These are phyloP conservation scores for Fagopyrum esculentum DNA, from an alignment of 148 eudicot genomes.

Conservation along the genomic window DNA sequence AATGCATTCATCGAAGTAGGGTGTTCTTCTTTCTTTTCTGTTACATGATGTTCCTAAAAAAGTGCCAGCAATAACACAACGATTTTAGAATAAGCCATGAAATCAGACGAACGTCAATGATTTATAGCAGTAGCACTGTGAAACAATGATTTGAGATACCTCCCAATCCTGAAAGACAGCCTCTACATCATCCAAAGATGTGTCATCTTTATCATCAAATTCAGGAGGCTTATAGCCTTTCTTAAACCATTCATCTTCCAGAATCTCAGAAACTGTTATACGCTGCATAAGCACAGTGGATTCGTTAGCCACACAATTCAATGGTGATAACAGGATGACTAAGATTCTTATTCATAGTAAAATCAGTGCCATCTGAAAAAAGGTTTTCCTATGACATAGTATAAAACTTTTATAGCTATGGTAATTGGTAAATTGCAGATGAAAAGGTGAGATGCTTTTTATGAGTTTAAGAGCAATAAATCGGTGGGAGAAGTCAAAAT, in stretches of 20 bases:
- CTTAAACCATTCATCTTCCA: constrained; percentile 86
- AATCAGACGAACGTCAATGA: background rate
- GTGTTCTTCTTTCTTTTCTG: constrained; percentile 73
- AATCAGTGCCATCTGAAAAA: background rate
- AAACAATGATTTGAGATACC: constrained; percentile 23
- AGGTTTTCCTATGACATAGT: background rate
- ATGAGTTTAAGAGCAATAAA: background rate
- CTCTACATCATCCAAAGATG: constrained; percentile 88
- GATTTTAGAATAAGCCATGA: background rate
- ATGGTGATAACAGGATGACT: background rate
- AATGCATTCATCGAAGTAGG: constrained; percentile 91
- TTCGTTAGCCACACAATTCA: background rate
- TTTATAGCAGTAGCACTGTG: background rate
- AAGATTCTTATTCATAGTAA: background rate
- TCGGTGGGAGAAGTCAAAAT: background rate
- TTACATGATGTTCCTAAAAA: constrained; percentile 77
- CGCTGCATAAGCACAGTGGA: constrained; percentile 39
- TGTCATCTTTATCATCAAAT: constrained; percentile 64
- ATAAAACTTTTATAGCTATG: background rate
- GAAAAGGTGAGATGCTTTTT: background rate
- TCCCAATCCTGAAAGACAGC: constrained; percentile 88
- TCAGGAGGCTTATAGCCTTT: constrained; percentile 69
- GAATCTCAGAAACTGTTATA: constrained; percentile 62
- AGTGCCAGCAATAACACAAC: constrained; percentile 6
- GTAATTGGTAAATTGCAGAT: too few species aligned